phyloP scores from a whole-genome alignment of 768 basidiomycete genomes.

The Rhodotorula babjevae region DNA sequence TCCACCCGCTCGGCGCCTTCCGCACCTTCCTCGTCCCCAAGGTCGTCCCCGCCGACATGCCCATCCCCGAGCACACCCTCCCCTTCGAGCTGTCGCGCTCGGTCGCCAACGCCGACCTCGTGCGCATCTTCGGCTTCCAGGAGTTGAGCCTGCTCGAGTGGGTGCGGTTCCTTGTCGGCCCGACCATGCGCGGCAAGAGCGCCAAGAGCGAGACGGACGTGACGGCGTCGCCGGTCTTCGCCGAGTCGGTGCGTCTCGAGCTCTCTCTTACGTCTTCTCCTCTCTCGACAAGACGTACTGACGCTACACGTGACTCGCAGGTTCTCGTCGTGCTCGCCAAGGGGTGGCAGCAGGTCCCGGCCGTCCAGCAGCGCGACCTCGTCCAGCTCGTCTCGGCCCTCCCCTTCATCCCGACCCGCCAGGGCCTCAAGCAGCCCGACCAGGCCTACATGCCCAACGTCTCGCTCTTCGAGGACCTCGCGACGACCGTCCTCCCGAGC shows the following conservation, averaged over 20 bases:
- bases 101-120: conserved; percentile 56
- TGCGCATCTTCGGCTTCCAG: conserved; percentile 64
- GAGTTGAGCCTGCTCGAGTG: conserved; percentile 74
- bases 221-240: conserved; percentile 62
- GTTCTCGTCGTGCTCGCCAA: conserved; percentile 49
- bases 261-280: conserved; percentile 44
- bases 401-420: conserved; percentile 66
- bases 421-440: conserved; percentile 66
- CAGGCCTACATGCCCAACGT: conserved; percentile 70
- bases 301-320: conserved; percentile 43
- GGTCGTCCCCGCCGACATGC: conserved; percentile 66
- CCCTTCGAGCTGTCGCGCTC: conserved; percentile 62
- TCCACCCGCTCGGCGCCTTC: conserved; percentile 67
- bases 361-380: conserved; percentile 53
- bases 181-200: conserved; percentile 49
- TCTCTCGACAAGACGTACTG: conserved; percentile 40
- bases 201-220: conserved; percentile 57
- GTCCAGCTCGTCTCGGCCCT: conserved; percentile 54
- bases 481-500: conserved; percentile 69
- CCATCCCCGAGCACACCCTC: conserved; percentile 68
- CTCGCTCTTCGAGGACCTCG: conserved; percentile 75
- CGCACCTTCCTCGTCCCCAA: conserved; percentile 66
- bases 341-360: conserved; percentile 65
- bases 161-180: conserved; percentile 61
- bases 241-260: conserved; percentile 60